These are phyloP conservation scores for Trichoderma guizhouense DNA, from an alignment of 2,329 filamentous ascomycete species.

Conservation along the genomic window DNA sequence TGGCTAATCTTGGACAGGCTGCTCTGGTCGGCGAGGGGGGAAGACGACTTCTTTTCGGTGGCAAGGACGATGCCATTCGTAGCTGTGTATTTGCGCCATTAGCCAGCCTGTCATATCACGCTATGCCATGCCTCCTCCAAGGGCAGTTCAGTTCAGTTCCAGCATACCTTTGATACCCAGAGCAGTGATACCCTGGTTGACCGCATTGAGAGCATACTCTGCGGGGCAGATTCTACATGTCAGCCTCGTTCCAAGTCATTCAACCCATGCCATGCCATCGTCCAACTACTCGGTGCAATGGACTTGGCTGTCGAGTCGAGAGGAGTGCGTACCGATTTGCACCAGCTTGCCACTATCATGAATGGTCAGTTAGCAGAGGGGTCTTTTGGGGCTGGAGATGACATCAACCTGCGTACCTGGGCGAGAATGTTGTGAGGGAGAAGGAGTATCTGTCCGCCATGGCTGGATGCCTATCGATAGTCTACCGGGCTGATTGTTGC, in stretches of 20 bases:
- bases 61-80: slow-evolving; percentile 98
- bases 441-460: slow-evolving; percentile 99
- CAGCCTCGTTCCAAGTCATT: neutral
- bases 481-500: neutral
- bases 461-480: slow-evolving; percentile 30
- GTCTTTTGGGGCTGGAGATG: slow-evolving; percentile 13
- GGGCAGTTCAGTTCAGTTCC: neutral
- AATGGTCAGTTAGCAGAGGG: slow-evolving; percentile 33
- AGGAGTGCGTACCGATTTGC: slow-evolving; percentile 68
- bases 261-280: neutral
- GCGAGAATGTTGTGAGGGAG: slow-evolving; percentile 98
- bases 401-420: slow-evolving; percentile 65
- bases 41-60: slow-evolving; percentile 99
- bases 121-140: neutral
- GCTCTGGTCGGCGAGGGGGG: slow-evolving; percentile 89
- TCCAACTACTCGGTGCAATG: neutral
- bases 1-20: slow-evolving; percentile 96
- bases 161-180: slow-evolving; percentile 91
- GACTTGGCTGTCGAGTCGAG: neutral
- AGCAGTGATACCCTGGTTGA: slow-evolving; percentile 98
- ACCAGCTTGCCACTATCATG: slow-evolving; percentile 86
- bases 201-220: slow-evolving; percentile 99
- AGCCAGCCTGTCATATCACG: neutral
- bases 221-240: slow-evolving; percentile 17
- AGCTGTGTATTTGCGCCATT: slow-evolving; percentile 51